Evolutionary conservation across 2,329 filamentous ascomycete genomes (phyloP), one percentile per base, ranked within the genome.

Genomic region (Diplodia sapinea): DNA sequence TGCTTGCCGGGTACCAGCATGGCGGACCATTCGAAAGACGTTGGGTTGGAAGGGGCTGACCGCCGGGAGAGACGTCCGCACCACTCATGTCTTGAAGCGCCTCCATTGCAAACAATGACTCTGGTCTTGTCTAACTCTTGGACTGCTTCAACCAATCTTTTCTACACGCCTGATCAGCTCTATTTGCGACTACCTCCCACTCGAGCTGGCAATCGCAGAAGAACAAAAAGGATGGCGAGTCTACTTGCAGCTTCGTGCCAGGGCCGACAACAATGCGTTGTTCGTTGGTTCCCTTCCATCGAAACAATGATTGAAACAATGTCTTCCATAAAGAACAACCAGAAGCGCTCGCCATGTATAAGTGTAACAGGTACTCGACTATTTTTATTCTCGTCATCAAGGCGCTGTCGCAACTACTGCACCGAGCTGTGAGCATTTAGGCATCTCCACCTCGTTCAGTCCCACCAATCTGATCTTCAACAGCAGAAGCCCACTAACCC

Each of bases 1-100:
- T 63, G 40, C 40, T 29, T 49, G 23, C 56, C 56, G 40, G 31
- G 31, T 61, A 51, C 59, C 59, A 33, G 47, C 26, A 47, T 33
- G 9, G 54, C 31, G 29, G 9, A 7, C 43, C 47, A 31, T 26
- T 20, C 50, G 59, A 63, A 43, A 23, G 54, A 7, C 36, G 54
- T 7, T 36, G 31, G 54, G n/a, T 40, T 11, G 13, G 7, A 55
- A 33, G 23, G 51, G 51, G 26, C 15, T 47, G n/a, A 20, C 13
- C 43, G 11, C 3, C 43, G 7, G 17, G 43, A 17, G 3, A 47
- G 36, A 38, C 6, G 36, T 38, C 36, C 11, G 36, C 36, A 11
- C 36, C 36, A 38, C 36, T 2, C 8, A 7, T 38, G 36, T 38
- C 36, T 38, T 11, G 11, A 38, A 38, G 11, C 36, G 2, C 11